Conservation (phyloP, 257 asterid species). For the Ocimum tenuiflorum region DNA sequence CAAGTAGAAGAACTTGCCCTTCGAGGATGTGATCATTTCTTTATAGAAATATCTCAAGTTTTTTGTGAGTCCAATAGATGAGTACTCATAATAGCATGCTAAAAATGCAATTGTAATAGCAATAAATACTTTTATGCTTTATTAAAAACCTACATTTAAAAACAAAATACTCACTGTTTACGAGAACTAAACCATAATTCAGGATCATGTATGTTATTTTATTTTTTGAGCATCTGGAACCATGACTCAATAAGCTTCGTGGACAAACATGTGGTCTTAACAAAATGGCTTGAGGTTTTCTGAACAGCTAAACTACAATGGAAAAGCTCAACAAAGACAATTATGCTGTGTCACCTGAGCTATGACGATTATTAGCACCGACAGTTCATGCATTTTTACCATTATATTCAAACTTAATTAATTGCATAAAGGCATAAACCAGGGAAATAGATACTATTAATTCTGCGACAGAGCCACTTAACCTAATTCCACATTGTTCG, state of each 20-base stretch:
- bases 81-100: neutral
- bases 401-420: neutral
- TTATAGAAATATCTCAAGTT: neutral
- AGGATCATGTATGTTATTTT: neutral
- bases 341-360: neutral
- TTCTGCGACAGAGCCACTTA: neutral
- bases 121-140: neutral
- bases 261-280: neutral
- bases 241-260: neutral
- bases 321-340: neutral
- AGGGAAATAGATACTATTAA: neutral
- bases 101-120: neutral
- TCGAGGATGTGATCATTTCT: neutral
- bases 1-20: neutral
- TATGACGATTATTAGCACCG: neutral
- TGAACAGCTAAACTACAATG: neutral
- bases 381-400: neutral
- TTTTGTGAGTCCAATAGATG: neutral
- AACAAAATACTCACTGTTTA: neutral
- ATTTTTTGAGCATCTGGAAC: neutral
- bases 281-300: neutral
- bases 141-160: neutral
- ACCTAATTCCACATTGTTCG: neutral
- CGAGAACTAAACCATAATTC: neutral
- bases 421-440: neutral